These are phyloP conservation scores for Coemansia interrupta DNA, from an alignment of 192 early-diverging fungal genomes.

Conservation along the genomic window DNA sequence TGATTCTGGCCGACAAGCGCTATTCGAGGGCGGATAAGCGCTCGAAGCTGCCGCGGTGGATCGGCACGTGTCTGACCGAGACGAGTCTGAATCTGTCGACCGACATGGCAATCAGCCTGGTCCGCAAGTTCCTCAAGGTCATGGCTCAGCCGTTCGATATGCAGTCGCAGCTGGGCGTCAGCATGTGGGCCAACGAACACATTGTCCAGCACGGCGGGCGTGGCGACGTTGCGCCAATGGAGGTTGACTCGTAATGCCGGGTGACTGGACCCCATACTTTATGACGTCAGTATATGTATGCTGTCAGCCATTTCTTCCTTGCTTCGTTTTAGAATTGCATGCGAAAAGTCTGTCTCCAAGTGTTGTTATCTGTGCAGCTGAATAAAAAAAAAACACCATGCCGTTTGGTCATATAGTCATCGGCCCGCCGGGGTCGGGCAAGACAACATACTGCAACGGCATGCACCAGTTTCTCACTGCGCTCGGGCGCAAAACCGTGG, in stretches of 20 bases:
- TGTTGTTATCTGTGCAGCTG: too few species aligned
- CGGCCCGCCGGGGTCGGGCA: slow-evolving; percentile 92
- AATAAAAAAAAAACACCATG: slow-evolving; percentile 8
- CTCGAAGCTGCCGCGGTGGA: slow-evolving; percentile 96
- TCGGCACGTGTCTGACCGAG: slow-evolving; percentile 83
- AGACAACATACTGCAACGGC: slow-evolving; percentile 91
- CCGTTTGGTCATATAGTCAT: slow-evolving; percentile 77
- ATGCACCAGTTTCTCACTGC: slow-evolving; percentile 83
- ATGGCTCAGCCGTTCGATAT: slow-evolving; percentile 96
- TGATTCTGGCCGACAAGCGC: slow-evolving; percentile 98
- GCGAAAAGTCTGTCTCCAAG: too few species aligned
- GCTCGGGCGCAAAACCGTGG: slow-evolving; percentile 70
- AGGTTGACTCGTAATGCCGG: slow-evolving; percentile 13
- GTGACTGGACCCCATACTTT: slow-evolving; percentile 1
- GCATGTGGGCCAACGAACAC: slow-evolving; percentile 78
- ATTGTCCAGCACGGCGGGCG: slow-evolving; percentile 48
- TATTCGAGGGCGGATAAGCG: slow-evolving; percentile 94
- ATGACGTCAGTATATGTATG: background rate
- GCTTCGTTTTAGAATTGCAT: background rate
- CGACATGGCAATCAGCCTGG: slow-evolving; percentile 90
- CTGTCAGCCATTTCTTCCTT: background rate
- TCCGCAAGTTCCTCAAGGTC: slow-evolving; percentile 87
- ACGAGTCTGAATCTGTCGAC: slow-evolving; percentile 89
- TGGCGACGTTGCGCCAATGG: slow-evolving; percentile 10
- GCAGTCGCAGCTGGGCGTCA: slow-evolving; percentile 74